Evolutionary conservation across 2,329 filamentous ascomycete genomes (phyloP).

Genomic region (Pseudogymnoascus sp.): DNA sequence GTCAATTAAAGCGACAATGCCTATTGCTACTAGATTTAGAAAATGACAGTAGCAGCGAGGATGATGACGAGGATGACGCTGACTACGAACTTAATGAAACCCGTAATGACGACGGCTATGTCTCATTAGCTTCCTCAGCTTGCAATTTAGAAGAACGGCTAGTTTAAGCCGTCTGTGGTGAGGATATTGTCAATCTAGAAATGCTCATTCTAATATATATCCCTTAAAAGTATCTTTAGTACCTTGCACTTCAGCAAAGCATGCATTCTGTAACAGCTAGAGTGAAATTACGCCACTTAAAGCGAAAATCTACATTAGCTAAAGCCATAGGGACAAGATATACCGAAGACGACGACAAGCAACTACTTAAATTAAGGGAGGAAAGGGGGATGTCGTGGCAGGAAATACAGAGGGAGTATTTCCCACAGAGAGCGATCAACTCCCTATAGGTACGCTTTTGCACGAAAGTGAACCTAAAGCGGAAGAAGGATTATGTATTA

Average conservation of each 20-base stretch:
- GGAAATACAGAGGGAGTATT: conserved; percentile 1
- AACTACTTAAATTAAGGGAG: neutral
- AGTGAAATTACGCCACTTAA: neutral
- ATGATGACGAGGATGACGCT: neutral
- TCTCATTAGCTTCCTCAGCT: neutral
- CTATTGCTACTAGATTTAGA: neutral
- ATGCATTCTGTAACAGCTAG: neutral
- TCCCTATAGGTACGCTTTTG: neutral
- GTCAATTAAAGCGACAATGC: neutral
- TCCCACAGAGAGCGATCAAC: neutral
- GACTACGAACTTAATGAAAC: neutral
- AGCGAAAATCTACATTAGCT: neutral
- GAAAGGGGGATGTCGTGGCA: neutral
- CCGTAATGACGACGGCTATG: neutral
- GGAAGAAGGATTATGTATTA: too few species aligned
- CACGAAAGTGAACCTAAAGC: too few species aligned
- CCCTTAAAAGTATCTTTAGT: neutral
- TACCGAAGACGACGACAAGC: neutral
- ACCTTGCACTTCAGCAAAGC: neutral
- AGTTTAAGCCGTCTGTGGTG: neutral
- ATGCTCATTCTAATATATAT: neutral
- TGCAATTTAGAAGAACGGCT: neutral
- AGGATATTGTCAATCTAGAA: neutral
- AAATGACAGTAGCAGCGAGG: neutral
- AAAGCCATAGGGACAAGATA: neutral